Base-by-base conservation (phyloP, 352 stramenopile species). In the Pythium folliculosum region DNA sequence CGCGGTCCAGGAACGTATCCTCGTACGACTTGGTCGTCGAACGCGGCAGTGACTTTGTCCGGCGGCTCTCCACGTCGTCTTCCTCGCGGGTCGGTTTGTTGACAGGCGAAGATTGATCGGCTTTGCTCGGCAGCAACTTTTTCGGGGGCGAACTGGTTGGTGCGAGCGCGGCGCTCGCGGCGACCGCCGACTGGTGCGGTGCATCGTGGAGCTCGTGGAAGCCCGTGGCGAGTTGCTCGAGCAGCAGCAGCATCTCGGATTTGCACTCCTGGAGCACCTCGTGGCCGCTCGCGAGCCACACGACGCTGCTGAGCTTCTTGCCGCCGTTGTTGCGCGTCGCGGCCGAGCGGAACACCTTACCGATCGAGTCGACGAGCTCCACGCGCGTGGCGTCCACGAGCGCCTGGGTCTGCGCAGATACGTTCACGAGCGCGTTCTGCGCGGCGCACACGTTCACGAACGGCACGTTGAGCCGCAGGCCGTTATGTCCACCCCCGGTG, bases 231-330 rank as follows among this genome's bases (percentile, higher is more conserved):
- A 98, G 82, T 59, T 98, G 94, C 71, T 99, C 96, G 7, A 99
- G 67, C 13, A 98, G 72, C 55, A 86, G 37, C 5, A 95, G 77
- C 56, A 92, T 81, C 40, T 94, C 75, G 21, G 92, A 76, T 37
- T 96, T 97, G 67, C 89, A 89, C 63, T 99, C 95, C 70, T 98
- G 95, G 58, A 98, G 88, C 30, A 98, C 71, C 57, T 98, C 95
- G 63, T 98, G 96, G 9, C 96, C 96, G 13, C 90, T 84, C 49
- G 94, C 80, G 13, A 98, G 71, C 94, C 92, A 98, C 9, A 90
- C 38, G 17, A 90, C 69, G 63, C 76, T 88, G 35, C 72, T 84
- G 65, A 61, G 69, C 52, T 49, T 52, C 17, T 59, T 60, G 25
- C 58, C 70, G 44, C 60, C 49, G 23, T 38, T 40, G 32, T 67